phyloP scores from a whole-genome alignment of 2,329 filamentous ascomycete species.

The Aspergillus sp. region DNA sequence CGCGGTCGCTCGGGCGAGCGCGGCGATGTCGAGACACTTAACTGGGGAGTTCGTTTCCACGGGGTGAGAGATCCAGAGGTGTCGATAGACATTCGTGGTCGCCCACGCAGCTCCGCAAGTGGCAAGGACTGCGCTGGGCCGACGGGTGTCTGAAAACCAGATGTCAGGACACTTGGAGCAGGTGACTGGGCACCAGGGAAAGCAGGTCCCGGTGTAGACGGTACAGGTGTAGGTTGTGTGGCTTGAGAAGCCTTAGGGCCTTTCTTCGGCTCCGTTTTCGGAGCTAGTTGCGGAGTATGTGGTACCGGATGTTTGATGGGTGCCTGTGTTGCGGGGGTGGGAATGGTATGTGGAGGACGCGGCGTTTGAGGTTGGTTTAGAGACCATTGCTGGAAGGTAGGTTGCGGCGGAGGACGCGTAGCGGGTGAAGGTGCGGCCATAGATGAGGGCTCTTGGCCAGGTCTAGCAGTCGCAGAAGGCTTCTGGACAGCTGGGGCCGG shows the following conservation, averaged over 20 bases:
- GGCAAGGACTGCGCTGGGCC: constrained; percentile 22
- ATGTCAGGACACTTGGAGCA: constrained; percentile 19
- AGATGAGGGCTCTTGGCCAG: constrained; percentile 15
- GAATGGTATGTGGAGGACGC: constrained; percentile 21
- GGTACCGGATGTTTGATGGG: constrained; percentile 19
- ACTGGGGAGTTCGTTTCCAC: constrained; percentile 40
- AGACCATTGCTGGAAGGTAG: constrained; percentile 38
- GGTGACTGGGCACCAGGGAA: constrained; percentile 20
- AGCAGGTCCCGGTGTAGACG: constrained; percentile 26
- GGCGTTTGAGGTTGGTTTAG: constrained; percentile 31
- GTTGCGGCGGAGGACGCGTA: constrained; percentile 24
- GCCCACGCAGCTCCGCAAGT: constrained; percentile 25
- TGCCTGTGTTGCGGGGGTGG: constrained; percentile 14
- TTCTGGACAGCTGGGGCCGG: constrained; percentile 14
- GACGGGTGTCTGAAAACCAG: constrained; percentile 28
- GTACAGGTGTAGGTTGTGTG: constrained; percentile 19
- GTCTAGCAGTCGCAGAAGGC: constrained; percentile 7
- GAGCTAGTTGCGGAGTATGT: constrained; percentile 14
- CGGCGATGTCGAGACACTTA: constrained; percentile 34
- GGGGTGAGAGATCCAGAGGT: constrained; percentile 42
- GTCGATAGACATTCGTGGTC: constrained; percentile 33
- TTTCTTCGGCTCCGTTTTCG: constrained; percentile 15
- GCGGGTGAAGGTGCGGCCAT: constrained; percentile 14
- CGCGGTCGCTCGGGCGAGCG: constrained; percentile 40
- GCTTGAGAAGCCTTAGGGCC: constrained; percentile 14